These are phyloP conservation scores for Hanseniaspora thailandica DNA, from an alignment of 805 yeast genomes.

Conservation along the genomic window DNA sequence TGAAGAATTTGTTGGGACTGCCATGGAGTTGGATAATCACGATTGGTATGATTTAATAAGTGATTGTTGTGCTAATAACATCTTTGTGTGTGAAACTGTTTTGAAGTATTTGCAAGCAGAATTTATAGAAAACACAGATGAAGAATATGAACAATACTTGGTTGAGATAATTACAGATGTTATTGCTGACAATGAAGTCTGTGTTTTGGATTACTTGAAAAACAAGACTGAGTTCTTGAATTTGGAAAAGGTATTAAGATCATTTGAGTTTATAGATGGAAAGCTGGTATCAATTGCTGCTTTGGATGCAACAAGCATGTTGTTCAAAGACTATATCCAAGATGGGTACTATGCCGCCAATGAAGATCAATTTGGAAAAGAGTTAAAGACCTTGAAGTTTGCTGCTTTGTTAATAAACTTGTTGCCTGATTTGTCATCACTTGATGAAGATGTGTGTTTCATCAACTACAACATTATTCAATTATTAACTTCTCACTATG, in stretches of 20 bases:
- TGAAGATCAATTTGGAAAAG: not conserved
- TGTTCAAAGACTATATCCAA: not conserved
- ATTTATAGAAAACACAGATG: not conserved
- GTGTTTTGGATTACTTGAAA: not conserved
- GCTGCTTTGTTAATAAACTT: not conserved
- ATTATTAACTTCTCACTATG: not conserved
- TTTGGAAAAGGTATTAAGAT: not conserved
- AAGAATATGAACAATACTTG: not conserved
- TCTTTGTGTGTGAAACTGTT: not conserved
- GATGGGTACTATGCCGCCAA: not conserved
- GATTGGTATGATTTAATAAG: not conserved
- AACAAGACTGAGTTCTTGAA: not conserved
- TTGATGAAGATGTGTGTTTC: not conserved
- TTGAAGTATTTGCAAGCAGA: not conserved
- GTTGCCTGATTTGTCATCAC: not conserved
- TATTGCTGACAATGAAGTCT: not conserved
- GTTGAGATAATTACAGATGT: not conserved
- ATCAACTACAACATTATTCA: not conserved
- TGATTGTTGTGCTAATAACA: not conserved
- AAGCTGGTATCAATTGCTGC: not conserved
- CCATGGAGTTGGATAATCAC: not conserved
- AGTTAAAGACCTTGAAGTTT: not conserved
- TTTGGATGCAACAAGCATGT: not conserved
- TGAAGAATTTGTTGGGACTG: not conserved
- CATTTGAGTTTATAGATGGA: not conserved